Conservation (phyloP, 495 filamentous ascomycete species). For the Penicillium psychrofluorescens region DNA sequence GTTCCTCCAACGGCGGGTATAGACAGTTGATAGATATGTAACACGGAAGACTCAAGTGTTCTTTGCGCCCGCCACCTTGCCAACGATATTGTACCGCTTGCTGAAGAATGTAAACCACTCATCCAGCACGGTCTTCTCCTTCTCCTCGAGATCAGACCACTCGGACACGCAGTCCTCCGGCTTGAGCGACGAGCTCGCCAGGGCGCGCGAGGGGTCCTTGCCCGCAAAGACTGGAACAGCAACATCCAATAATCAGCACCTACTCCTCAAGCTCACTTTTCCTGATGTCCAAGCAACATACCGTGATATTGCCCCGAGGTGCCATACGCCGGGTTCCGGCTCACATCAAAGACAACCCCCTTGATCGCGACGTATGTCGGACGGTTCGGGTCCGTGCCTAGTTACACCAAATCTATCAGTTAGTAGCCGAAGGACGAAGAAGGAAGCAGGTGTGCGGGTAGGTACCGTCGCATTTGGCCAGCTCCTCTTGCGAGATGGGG, state of each 20-base stretch:
- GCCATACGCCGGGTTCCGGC: conserved; percentile 75
- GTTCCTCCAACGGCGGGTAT: conserved; percentile 4
- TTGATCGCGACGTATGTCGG: conserved; percentile 94
- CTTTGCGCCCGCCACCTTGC: conserved; percentile 53
- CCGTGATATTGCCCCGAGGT: conserved; percentile 78
- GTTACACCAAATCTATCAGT: neutral
- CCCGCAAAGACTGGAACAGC: conserved; percentile 73
- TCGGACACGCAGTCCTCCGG: conserved; percentile 74
- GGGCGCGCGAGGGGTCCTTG: conserved; percentile 85
- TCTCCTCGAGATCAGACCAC: conserved; percentile 80
- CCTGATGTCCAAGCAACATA: conserved; percentile 29
- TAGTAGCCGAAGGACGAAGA: neutral
- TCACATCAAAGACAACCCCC: conserved; percentile 91
- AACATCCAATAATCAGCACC: conserved; percentile 8
- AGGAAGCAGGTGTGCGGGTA: neutral
- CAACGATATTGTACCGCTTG: conserved; percentile 92
- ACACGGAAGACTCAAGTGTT: conserved; percentile 16
- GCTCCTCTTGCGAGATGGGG: conserved; percentile 63
- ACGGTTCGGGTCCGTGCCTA: conserved; percentile 53
- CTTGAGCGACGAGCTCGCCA: conserved; percentile 81
- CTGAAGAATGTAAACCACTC: conserved; percentile 96
- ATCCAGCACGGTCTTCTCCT: conserved; percentile 73
- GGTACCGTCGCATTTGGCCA: conserved; percentile 76
- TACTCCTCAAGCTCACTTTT: neutral
- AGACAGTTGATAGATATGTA: neutral